Percentiles rank a stretch among this genome's conserved stretches.
Evolutionary conservation across 2,329 filamentous ascomycete genomes (phyloP).

Genomic region (Graphilbum fragrans): DNA sequence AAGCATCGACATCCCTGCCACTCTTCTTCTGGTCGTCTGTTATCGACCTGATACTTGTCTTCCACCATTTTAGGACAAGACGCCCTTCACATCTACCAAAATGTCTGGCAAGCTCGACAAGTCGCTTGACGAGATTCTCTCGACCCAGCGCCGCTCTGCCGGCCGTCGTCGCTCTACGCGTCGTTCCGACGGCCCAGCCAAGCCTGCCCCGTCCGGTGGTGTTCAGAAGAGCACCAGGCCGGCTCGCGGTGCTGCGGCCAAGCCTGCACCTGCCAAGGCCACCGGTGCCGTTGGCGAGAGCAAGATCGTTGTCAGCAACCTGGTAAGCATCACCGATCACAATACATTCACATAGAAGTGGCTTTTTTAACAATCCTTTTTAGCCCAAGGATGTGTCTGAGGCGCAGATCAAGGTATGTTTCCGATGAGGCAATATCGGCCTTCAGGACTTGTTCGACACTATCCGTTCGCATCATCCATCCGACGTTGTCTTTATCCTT

Average conservation of each 20-base stretch:
- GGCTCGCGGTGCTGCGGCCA: slow-evolving; percentile 44
- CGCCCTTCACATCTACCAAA: slow-evolving; percentile 22
- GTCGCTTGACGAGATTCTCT: slow-evolving; percentile 95
- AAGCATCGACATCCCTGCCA: no score
- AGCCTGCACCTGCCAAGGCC: slow-evolving; percentile 53
- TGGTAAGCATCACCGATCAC: slow-evolving; percentile 65
- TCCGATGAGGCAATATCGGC: slow-evolving; percentile 60
- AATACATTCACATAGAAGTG: neutral
- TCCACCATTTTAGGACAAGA: no score
- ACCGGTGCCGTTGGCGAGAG: slow-evolving; percentile 57
- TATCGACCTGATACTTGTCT: slow-evolving; percentile 1
- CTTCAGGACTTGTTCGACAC: slow-evolving; percentile 59
- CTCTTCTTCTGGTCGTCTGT: neutral
- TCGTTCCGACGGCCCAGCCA: slow-evolving; percentile 39
- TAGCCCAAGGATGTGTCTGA: slow-evolving; percentile 95
- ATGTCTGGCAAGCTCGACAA: slow-evolving; percentile 96
- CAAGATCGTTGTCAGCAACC: slow-evolving; percentile 97
- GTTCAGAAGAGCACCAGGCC: slow-evolving; percentile 65
- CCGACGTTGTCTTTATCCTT: slow-evolving; percentile 14
- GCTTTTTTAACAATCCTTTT: neutral
- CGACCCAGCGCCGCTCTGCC: slow-evolving; percentile 52
- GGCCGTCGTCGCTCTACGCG: slow-evolving; percentile 38
- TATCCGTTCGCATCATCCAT: slow-evolving; percentile 9
- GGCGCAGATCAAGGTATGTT: slow-evolving; percentile 99
- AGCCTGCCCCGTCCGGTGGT: slow-evolving; percentile 67